Base-by-base conservation (phyloP, 2,329 filamentous ascomycete species). In the Aspergillus quadrilineatus region DNA sequence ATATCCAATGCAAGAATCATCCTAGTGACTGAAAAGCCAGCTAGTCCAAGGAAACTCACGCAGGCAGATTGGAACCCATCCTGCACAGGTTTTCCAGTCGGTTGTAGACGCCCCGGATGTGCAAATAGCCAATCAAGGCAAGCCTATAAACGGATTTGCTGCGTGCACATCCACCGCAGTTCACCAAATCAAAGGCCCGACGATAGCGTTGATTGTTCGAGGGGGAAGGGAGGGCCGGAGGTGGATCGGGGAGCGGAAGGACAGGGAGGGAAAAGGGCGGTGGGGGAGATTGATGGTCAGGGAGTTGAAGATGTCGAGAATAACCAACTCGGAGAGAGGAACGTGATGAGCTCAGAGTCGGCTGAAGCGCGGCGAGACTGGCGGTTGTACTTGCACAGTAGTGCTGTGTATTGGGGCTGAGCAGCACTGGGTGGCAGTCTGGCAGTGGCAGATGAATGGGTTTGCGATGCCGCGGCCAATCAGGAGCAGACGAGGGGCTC, bases 31-130 rank as follows among this genome's bases (percentile, higher is more conserved):
- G 53, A 44, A 45, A 58, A 43, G 26, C 55, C 37, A 57, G 51
- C 46, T 53, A 15, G 34, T 37, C 22, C 50, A 30, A 47, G 32
- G 62, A 47, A 57, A 84, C 85, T 77, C 77, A 88, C 85, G 80
- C 77, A 68, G 85, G 82, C 68, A 85, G 78, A 76, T 84, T 85
- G 62, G 83, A 80, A 72, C 86, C 84, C 75, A 82, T 80, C 64
- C 68, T 75, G 71, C 58, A 63, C 63, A 60, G 39, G 39, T 47
- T 58, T 55, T 60, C 60, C 60, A 57, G 62, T 57, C 65, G 62
- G 62, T 65, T 63, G 65, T 63, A 66, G 55, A 63, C 65, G 66
- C 64, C 62, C 64, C 53, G 52, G 60, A 62, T 22, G 60, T 64
- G 61, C 61, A 62, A 65, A 66, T 65, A 64, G 69, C 68, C 66